Evolutionary conservation across 1,284 basidiomycete species (phyloP).

Genomic region (Trametes pubescens): DNA sequence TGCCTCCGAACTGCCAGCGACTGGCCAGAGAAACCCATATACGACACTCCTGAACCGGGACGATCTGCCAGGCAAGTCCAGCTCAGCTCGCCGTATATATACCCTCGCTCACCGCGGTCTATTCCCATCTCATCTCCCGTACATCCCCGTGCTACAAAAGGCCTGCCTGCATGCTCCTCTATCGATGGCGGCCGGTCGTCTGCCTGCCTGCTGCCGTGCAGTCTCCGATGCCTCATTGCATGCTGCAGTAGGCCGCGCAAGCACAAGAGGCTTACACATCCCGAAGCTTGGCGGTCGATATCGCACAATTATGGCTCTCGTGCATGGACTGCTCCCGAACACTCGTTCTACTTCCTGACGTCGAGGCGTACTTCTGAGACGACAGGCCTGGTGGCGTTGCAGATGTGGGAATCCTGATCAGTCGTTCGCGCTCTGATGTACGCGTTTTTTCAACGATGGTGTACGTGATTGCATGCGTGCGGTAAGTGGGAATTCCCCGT

Average conservation of each 20-base stretch:
- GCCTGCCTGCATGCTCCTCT: conserved; percentile 5
- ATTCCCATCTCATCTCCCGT: not conserved
- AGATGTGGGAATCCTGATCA: not conserved
- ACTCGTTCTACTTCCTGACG: too few relatives aligned
- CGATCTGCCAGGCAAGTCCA: not conserved
- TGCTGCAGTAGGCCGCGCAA: not conserved
- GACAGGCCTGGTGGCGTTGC: not conserved
- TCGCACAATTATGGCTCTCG: not conserved
- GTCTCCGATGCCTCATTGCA: not conserved
- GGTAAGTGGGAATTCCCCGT: not conserved
- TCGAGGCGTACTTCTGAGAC: not conserved
- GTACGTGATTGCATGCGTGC: not conserved
- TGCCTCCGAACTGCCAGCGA: conserved; percentile 5
- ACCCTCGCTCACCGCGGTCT: not conserved
- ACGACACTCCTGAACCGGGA: not conserved
- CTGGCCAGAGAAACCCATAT: conserved; percentile 6
- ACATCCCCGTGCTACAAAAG: conserved; percentile 19
- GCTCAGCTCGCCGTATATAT: conserved; percentile 1
- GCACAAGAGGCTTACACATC: not conserved
- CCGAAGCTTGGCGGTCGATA: not conserved
- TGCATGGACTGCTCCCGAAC: not conserved
- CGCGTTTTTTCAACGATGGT: not conserved
- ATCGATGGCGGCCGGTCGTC: conserved; percentile 20
- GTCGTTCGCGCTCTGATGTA: not conserved
- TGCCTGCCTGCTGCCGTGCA: not conserved